Evolutionary conservation across 495 filamentous ascomycete genomes (phyloP).

Genomic region (Terfezia claveryi): DNA sequence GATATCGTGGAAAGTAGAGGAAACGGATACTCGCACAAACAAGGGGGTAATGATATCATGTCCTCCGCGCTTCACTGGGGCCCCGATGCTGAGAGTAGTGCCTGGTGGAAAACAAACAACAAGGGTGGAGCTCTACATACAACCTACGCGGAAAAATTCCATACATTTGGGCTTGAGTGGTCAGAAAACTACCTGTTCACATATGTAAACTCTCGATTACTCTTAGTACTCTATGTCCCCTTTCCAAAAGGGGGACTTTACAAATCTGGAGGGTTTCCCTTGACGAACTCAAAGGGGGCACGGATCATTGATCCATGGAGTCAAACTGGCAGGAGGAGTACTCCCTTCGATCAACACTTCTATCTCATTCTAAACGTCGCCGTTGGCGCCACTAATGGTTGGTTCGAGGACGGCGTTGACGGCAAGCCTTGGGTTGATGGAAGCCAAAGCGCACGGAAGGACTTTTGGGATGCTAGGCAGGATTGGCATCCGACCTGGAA

Average conservation of each 20-base stretch:
- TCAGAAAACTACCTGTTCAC: slow-evolving; percentile 73
- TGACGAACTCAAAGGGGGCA: slow-evolving; percentile 45
- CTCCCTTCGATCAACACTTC: slow-evolving; percentile 64
- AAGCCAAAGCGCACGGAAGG: slow-evolving; percentile 38
- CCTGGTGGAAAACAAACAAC: slow-evolving; percentile 55
- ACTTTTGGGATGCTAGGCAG: slow-evolving; percentile 48
- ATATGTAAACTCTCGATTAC: slow-evolving; percentile 56
- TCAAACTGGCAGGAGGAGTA: slow-evolving; percentile 35
- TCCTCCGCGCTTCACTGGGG: slow-evolving; percentile 72
- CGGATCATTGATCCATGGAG: slow-evolving; percentile 44
- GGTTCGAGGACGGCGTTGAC: slow-evolving; percentile 48
- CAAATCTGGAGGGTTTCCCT: slow-evolving; percentile 51
- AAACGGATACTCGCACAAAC: slow-evolving; percentile 49
- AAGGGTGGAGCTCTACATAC: slow-evolving; percentile 57
- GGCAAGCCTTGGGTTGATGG: slow-evolving; percentile 65
- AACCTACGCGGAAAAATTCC: slow-evolving; percentile 41
- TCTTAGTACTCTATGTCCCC: slow-evolving; percentile 59
- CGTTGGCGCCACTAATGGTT: slow-evolving; percentile 66
- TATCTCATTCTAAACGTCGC: slow-evolving; percentile 66
- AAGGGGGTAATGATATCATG: slow-evolving; percentile 63
- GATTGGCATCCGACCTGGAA: slow-evolving; percentile 61
- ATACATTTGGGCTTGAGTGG: slow-evolving; percentile 70
- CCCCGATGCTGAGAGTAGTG: slow-evolving; percentile 37
- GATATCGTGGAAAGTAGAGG: slow-evolving; percentile 61
- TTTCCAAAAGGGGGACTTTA: slow-evolving; percentile 46